Evolutionary conservation across 2,329 filamentous ascomycete genomes (phyloP).

Genomic region (Xylaria sp.): DNA sequence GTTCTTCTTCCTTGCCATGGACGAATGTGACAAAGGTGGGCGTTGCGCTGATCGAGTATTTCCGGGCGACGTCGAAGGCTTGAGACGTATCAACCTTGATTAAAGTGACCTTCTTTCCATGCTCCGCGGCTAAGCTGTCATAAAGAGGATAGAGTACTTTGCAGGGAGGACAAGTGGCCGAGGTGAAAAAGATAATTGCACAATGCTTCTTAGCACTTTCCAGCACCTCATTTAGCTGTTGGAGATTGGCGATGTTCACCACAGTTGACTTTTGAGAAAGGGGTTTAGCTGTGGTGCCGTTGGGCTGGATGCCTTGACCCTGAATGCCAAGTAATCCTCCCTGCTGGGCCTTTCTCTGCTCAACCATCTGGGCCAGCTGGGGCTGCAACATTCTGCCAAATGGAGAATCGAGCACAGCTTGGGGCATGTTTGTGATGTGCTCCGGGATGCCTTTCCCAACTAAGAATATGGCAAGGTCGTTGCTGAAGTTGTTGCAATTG

Average conservation of each 20-base stretch:
- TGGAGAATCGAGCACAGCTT: conserved; percentile 81
- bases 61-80: conserved; percentile 64
- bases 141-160: conserved; percentile 81
- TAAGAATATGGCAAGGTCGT: conserved; percentile 88
- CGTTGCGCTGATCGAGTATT: conserved; percentile 73
- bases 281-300: conserved; percentile 11
- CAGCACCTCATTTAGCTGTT: conserved; percentile 64
- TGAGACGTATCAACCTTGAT: conserved; percentile 81
- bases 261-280: conserved; percentile 47
- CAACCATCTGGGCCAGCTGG: conserved; percentile 59
- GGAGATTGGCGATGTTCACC: conserved; percentile 60
- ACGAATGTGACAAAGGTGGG: conserved; percentile 89
- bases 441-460: conserved; percentile 86
- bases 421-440: conserved; percentile 82
- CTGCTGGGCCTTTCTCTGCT: conserved; percentile 50
- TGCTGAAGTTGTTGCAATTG: conserved; percentile 98
- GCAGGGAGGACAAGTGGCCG: conserved; percentile 82
- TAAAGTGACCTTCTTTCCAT: conserved; percentile 67
- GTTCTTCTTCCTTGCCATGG: conserved; percentile 72
- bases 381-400: conserved; percentile 87
- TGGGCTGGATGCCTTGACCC: conserved; percentile 39
- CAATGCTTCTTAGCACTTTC: conserved; percentile 64
- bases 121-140: conserved; percentile 76
- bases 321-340: conserved; percentile 58
- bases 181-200: conserved; percentile 90